Evolutionary conservation across 129 eudicot genomes (phyloP).

Genomic region (Arctium lappa): DNA sequence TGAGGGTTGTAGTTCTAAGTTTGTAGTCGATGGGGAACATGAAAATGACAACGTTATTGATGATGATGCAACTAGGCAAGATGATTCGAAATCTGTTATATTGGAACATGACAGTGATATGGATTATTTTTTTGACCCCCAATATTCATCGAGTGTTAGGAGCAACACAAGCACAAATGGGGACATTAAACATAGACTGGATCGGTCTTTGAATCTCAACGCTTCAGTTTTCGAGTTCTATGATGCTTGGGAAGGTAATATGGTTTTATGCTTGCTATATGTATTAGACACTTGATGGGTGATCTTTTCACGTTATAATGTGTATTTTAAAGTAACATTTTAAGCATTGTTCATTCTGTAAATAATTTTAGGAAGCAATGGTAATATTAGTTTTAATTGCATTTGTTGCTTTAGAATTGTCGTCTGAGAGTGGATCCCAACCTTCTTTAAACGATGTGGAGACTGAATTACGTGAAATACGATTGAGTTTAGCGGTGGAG

Average conservation of each 20-base stretch:
- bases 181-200: conserved; percentile 38
- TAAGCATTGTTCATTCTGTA: not conserved
- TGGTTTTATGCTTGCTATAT: not conserved
- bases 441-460: conserved; percentile 41
- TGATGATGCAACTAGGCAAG: conserved; percentile 27
- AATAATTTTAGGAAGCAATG: not conserved
- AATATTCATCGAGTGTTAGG: conserved; percentile 55
- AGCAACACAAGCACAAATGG: conserved; percentile 41
- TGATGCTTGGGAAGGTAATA: conserved; percentile 97
- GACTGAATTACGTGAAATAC: conserved; percentile 65
- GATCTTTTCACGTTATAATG: not conserved
- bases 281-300: not conserved
- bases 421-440: conserved; percentile 69
- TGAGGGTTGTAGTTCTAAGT: conserved; percentile 10
- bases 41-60: not conserved
- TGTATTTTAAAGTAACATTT: not conserved
- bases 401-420: conserved; percentile 56
- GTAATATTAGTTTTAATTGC: not conserved
- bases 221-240: conserved; percentile 72
- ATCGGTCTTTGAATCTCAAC: conserved; percentile 35
- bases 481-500: conserved; percentile 67
- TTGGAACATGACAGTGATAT: conserved; percentile 34
- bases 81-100: conserved; percentile 18
- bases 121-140: conserved; percentile 70
- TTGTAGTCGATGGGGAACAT: conserved; percentile 18